These are phyloP conservation scores for Cylindrotheca closterium DNA, from an alignment of 108 stramenopile genomes.

Conservation along the genomic window DNA sequence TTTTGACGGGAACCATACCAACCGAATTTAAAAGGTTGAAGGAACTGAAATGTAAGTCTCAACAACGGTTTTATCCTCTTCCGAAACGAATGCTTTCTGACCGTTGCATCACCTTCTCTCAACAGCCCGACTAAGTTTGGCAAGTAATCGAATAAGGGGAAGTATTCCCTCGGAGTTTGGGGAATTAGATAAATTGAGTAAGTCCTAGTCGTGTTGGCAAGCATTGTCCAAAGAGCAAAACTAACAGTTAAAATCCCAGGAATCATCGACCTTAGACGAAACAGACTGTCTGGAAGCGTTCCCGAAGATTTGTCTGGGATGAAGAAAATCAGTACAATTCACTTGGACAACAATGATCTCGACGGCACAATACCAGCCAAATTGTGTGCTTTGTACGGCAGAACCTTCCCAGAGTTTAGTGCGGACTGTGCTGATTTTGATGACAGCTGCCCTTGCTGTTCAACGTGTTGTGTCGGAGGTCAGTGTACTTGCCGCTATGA, in stretches of 20 bases:
- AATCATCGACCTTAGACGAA: conserved; percentile 19
- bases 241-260: neutral
- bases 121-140: neutral
- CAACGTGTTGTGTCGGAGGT: conserved; percentile 28
- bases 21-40: conserved; percentile 20
- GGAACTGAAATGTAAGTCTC: conserved; percentile 9
- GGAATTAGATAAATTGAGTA: conserved; percentile 21
- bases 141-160: conserved; percentile 31
- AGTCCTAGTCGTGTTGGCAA: neutral
- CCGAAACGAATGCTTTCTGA: neutral
- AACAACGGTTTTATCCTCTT: neutral
- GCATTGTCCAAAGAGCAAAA: neutral
- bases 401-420: conserved; percentile 22
- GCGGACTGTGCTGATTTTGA: conserved; percentile 34
- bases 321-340: conserved; percentile 13
- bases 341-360: conserved; percentile 26
- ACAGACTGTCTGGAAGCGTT: conserved; percentile 32
- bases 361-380: conserved; percentile 13
- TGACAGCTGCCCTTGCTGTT: conserved; percentile 36
- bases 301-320: conserved; percentile 21
- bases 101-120: neutral
- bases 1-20: conserved; percentile 21
- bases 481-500: conserved; percentile 25
- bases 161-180: conserved; percentile 47
- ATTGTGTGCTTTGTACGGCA: conserved; percentile 24